Conservation (phyloP, 164 flowering plant species). For the Magnolia sinica region DNA sequence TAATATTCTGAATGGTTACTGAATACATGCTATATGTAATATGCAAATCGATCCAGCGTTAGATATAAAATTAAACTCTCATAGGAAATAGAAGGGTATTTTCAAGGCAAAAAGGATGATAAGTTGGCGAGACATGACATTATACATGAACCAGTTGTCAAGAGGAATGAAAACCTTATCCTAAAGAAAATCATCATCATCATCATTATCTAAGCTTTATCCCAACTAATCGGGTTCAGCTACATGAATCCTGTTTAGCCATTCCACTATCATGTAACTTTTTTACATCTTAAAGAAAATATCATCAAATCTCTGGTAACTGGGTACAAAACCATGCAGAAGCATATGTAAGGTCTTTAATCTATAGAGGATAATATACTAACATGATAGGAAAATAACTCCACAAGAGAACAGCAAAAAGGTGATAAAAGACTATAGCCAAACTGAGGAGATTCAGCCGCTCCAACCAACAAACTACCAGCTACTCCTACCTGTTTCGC, state of each 20-base stretch:
- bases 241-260: too few species aligned
- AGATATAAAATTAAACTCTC: too few species aligned
- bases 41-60: too few species aligned
- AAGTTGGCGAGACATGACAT: too few species aligned
- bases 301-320: neutral
- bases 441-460: neutral
- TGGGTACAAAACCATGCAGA: neutral
- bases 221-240: neutral
- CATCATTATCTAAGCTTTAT: neutral
- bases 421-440: neutral
- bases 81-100: too few species aligned
- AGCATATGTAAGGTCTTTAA: neutral
- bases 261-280: too few species aligned
- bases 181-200: neutral
- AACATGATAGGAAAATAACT: too few species aligned
- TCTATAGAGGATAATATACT: neutral
- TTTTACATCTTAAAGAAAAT: neutral
- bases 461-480: neutral
- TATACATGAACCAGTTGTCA: neutral
- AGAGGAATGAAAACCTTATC: neutral
- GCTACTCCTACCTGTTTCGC: neutral
- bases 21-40: too few species aligned
- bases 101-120: too few species aligned
- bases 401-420: neutral
- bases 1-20: too few species aligned